Evolutionary conservation across 352 stramenopile genomes (phyloP), one percentile per base, ranked within the genome.

Genomic region (Pythium rhizo-oryzae): DNA sequence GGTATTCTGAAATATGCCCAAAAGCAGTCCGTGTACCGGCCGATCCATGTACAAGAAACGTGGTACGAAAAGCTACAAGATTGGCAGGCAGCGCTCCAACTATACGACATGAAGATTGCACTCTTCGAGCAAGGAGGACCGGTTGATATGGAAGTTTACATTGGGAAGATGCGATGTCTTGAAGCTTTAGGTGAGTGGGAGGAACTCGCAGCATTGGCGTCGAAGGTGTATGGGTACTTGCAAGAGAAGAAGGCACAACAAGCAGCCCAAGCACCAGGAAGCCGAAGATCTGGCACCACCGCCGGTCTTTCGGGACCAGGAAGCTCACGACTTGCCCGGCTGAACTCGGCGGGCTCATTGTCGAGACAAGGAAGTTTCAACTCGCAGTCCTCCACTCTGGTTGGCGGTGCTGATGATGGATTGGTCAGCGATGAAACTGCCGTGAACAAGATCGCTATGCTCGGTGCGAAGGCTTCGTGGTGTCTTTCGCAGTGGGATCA

Each of bases 31-130:
- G 4, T 78, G 71, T 35, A 78, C 81, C 9, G 87, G 37, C 80
- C 94, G 60, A 98, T 96, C 51, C 79, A 91, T 67, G 88, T 97
- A 23, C 96, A 98, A 71, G 97, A 99, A 59, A 96, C 91, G 6
- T 99, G 98, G 97, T 90, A 99, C 58, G 97, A 98, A 65, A 99
- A 99, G 77, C 80, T 99, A 19, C 88, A 98, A 39, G 93, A 97
- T 62, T 99, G 97, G 97, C 79, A 94, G 6, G 97, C 99, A 59
- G 98, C 98, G 4, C 87, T 98, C 51, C 91, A 90, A 37, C 99
- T 97, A 96, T 89, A 97, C 23, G 97, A 99, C 70, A 97, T 97
- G 46, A 98, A 97, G 70, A 74, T 89, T n/a, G 59, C 59, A 13
- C 43, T 61, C n/a, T 62, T 70, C 19, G 67, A 75, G 19, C 30